Percentiles rank a stretch among this genome's conserved stretches.
These are phyloP conservation scores for Coemansia sp. DNA, from an alignment of 192 early-diverging fungal genomes.

Conservation along the genomic window DNA sequence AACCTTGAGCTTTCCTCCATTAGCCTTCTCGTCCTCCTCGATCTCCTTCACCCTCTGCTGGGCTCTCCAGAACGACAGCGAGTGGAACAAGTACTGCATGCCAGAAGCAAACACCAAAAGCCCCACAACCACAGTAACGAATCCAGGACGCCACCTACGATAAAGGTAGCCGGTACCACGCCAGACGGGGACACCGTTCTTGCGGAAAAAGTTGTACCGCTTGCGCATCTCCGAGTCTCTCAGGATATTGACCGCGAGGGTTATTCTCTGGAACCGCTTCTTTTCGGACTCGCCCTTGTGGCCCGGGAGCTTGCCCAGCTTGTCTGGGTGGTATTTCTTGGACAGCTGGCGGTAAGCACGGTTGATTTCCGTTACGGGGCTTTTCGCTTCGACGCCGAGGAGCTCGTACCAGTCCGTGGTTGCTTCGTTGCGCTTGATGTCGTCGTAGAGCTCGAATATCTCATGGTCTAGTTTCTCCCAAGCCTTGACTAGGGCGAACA, in stretches of 20 bases:
- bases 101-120: slow-evolving; percentile 59
- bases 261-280: slow-evolving; percentile 67
- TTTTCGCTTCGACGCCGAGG: slow-evolving; percentile 59
- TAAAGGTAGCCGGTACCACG: slow-evolving; percentile 78
- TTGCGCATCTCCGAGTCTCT: slow-evolving; percentile 65
- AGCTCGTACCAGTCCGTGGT: slow-evolving; percentile 69
- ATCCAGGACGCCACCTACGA: slow-evolving; percentile 70
- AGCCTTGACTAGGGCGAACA: slow-evolving; percentile 7
- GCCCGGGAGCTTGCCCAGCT: slow-evolving; percentile 55
- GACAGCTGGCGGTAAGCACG: slow-evolving; percentile 71
- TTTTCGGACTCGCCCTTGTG: slow-evolving; percentile 42
- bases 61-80: slow-evolving; percentile 65
- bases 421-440: slow-evolving; percentile 63
- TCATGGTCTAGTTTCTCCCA: slow-evolving; percentile 73
- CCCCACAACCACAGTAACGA: slow-evolving; percentile 61
- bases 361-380: slow-evolving; percentile 62
- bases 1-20: slow-evolving; percentile 19
- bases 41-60: slow-evolving; percentile 57
- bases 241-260: slow-evolving; percentile 68
- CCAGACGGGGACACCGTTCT: slow-evolving; percentile 82
- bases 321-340: slow-evolving; percentile 74
- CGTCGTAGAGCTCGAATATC: slow-evolving; percentile 83
- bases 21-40: slow-evolving; percentile 19
- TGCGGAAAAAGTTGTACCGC: slow-evolving; percentile 80
- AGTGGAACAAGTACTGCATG: slow-evolving; percentile 69